Evolutionary conservation across 768 basidiomycete genomes (phyloP), one percentile per base, ranked within the genome.

Genomic region (Tylopilus rubrobrunneus): DNA sequence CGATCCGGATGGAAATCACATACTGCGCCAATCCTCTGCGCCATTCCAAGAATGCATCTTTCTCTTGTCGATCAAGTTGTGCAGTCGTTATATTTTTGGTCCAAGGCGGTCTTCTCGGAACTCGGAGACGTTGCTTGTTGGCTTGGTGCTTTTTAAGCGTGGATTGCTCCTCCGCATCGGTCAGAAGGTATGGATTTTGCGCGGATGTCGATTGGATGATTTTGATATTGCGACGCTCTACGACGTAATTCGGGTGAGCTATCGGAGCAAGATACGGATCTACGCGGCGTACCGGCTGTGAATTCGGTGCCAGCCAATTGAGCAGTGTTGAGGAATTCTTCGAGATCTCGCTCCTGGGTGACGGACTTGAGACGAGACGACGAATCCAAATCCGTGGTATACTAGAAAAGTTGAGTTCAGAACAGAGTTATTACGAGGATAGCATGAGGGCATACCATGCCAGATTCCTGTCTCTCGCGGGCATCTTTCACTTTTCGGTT

Each of bases 231-330:
- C 87, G 76, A 51, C 86, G 80, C 67, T 92, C 90, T 90, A 51
- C 1, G 41, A 52, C 19, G 2, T 28, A 27, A 34, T 25, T 46
- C 21, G 52, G 41, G 54, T 56, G 29, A 49, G 62, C 40, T 46
- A 15, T 27, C 40, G 40, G 10, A 23, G 17, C 4, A 42, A 31
- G 28, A 25, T 10, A 48, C 34, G 19, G 41, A 37, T 36, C 36
- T 47, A 25, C 62, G 10, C 29, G 29, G 10, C 82, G 34, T 55
- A 96, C 95, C 96, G 34, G 96, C 96, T 17, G 92, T 91, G 66
- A 99, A 99, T 62, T 99, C 92, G 11, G 89, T 89, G 48, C 89
- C 96, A 14, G 97, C 97, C 51, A 99, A 76, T 62, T 93, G 89
- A 10, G 97, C 97, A 12, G 92, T 97, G 65, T 84, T 95, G 51